These are phyloP conservation scores for Penicillium pancosmium DNA, from an alignment of 495 filamentous ascomycete genomes.

Conservation along the genomic window DNA sequence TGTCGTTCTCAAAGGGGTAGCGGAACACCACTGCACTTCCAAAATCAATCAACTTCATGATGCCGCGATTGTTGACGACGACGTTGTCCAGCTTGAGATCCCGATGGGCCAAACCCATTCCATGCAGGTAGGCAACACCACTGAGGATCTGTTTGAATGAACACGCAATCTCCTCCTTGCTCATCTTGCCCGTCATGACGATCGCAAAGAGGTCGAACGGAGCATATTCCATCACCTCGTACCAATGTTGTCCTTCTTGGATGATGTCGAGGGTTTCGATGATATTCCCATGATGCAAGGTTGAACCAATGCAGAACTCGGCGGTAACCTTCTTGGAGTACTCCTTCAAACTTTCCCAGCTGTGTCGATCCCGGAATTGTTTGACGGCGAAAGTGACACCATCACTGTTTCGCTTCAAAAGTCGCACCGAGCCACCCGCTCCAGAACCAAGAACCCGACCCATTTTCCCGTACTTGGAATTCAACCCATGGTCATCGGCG, in stretches of 20 bases:
- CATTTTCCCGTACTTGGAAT: constrained; percentile 92
- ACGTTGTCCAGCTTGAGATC: constrained; percentile 99
- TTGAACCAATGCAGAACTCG: constrained; percentile 97
- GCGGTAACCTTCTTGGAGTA: constrained; percentile 99
- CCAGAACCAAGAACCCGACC: constrained; percentile 92
- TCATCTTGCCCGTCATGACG: constrained; percentile 99
- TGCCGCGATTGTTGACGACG: constrained; percentile 94
- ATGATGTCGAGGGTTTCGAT: constrained; percentile 98
- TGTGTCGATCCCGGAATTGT: constrained; percentile 90
- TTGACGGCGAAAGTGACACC: constrained; percentile 95
- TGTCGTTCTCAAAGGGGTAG: constrained; percentile 95
- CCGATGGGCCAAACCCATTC: constrained; percentile 92
- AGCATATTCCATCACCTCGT: constrained; percentile 99
- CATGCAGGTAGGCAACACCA: constrained; percentile 96
- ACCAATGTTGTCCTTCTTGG: constrained; percentile 93
- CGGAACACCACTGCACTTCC: constrained; percentile 95
- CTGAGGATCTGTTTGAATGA: constrained; percentile 92
- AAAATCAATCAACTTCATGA: constrained; percentile 99
- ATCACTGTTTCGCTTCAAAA: constrained; percentile 91
- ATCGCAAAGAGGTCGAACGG: constrained; percentile 96
- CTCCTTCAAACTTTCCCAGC: constrained; percentile 90
- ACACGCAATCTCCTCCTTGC: constrained; percentile 85
- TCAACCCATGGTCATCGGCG: constrained; percentile 88
- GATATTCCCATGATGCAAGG: constrained; percentile 96
- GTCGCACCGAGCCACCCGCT: constrained; percentile 89